Evolutionary conservation across 78 protist species (phyloP), one percentile per base, ranked within the genome.

Genomic region (Emiliania huxleyi): DNA sequence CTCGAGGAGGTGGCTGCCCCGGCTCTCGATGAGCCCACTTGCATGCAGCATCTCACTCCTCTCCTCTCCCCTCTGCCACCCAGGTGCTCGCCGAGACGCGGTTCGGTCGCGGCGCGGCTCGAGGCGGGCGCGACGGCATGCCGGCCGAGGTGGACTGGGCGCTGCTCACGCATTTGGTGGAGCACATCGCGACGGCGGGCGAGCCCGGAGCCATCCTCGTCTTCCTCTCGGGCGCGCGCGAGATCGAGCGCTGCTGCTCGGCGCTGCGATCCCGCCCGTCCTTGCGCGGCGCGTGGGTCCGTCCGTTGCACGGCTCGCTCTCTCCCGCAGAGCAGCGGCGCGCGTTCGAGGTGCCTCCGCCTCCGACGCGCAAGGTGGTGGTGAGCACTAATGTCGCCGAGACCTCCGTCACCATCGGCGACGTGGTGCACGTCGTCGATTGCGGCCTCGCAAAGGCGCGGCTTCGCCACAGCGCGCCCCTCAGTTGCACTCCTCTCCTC

Each of bases 361-460:
- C 5, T 11, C 94, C 94, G 38, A 25, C 26, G 25, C 90, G 99
- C 56, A 98, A 98, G 94, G 93, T 98, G 21, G 96, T 98, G 4
- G 48, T 98, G 25, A 55, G 98, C 8, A 98, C 99, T 0, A 98
- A 98, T 91, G 97, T 98, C 42, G 99, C 99, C 44, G 99, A 98
- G 93, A 97, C 99, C 2, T 94, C 97, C 25, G 91, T 98, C 25
- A 98, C 99, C n/a, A 97, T 98, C n/a, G 96, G 99, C 23, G 98
- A 97, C 55, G 93, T 98, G 1, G 97, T 92, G 15, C 96, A 94
- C 91, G 99, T 98, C 0, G 94, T 98, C 29, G 99, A 98, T 77
- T 42, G 95, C 38, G 98, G 99, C 12, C 94, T 93, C 40, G 95
- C 93, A n/a, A 98, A 98, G 93, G 95, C 96, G 85, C 95, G 62